These are phyloP conservation scores for Ceratobasidium sp. DNA, from an alignment of 1,284 basidiomycete species.

Conservation along the genomic window DNA sequence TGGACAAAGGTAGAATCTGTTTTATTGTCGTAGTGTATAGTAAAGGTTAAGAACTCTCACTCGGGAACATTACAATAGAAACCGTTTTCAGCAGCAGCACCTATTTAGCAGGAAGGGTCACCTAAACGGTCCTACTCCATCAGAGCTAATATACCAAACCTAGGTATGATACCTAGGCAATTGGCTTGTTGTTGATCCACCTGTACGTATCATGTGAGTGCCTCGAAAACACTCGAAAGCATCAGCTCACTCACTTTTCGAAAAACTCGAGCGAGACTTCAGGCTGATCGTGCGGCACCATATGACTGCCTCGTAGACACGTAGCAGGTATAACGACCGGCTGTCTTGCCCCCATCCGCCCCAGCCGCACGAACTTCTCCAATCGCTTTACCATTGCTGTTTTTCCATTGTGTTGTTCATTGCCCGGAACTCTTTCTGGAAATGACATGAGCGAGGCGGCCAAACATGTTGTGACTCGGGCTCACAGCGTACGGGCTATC, in stretches of 20 bases:
- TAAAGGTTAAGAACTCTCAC: too few species aligned
- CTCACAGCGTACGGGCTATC: slow-evolving; percentile 13
- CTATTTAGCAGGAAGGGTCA: too few species aligned
- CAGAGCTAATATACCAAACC: too few species aligned
- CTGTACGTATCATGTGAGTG: background rate
- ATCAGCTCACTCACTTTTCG: background rate
- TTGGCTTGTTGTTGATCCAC: slow-evolving; percentile 15
- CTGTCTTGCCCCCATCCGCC: slow-evolving; percentile 55
- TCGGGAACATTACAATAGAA: too few species aligned
- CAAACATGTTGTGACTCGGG: background rate
- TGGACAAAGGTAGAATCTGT: too few species aligned
- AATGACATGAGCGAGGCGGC: background rate
- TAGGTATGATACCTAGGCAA: too few species aligned
- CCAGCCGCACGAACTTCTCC: slow-evolving; percentile 53
- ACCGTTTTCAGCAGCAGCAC: too few species aligned
- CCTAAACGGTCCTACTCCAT: too few species aligned
- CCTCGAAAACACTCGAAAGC: background rate
- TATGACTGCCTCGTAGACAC: slow-evolving; percentile 64
- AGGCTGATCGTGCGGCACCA: slow-evolving; percentile 52
- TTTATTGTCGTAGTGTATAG: too few species aligned
- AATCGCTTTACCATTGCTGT: slow-evolving; percentile 53
- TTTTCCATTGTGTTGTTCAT: slow-evolving; percentile 27
- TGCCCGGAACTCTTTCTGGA: slow-evolving; percentile 14
- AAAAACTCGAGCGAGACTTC: slow-evolving; percentile 27
- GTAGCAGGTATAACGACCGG: slow-evolving; percentile 67